Evolutionary conservation across 495 filamentous ascomycete species (phyloP), one percentile per base, ranked within the genome.

Genomic region (Podospora sp.): DNA sequence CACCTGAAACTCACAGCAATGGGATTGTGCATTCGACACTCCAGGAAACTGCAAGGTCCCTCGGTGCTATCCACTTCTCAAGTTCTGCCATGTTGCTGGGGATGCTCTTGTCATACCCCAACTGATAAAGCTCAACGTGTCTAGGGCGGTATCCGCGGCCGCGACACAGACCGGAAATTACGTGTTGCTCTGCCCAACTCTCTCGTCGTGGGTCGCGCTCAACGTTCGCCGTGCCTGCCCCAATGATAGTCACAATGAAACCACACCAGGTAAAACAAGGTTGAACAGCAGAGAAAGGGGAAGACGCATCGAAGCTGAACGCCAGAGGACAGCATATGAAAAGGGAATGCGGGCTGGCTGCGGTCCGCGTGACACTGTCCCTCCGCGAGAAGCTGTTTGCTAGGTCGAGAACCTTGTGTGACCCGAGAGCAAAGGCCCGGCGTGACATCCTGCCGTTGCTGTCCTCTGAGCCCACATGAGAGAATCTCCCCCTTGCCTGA

Each of bases 341-440:
- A 33, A n/a, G 24, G 24, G 40, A 46, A 53, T 55, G 49, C 49
- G 22, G 25, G 27, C 26, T 18, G n/a, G 18, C 20, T 59, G 49
- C 18, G 49, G 62, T 11, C 25, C 20, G 18, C 2, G 53, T 68
- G 57, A 56, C 29, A 68, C 56, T 64, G 67, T 53, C 46, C 24
- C 57, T 60, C 61, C 9, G 40, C 29, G 40, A 21, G 26, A 50
- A 52, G 18, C 5, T 60, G 67, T 65, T 68, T 68, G 55, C 61
- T 65, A 62, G 59, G 59, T 57, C 46, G 40, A 55, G 26, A 49
- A 26, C 12, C 56, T 60, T 20, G 67, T 68, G 46, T 49, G 6
- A 68, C 67, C 18, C 25, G 55, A 40, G 53, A 61, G 62, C 61
- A 61, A 53, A 57, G 29, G 60, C 67, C 62, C 60, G 56, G 49